Evolutionary conservation across 129 eudicot species (phyloP).

Genomic region (Erigeron canadensis): DNA sequence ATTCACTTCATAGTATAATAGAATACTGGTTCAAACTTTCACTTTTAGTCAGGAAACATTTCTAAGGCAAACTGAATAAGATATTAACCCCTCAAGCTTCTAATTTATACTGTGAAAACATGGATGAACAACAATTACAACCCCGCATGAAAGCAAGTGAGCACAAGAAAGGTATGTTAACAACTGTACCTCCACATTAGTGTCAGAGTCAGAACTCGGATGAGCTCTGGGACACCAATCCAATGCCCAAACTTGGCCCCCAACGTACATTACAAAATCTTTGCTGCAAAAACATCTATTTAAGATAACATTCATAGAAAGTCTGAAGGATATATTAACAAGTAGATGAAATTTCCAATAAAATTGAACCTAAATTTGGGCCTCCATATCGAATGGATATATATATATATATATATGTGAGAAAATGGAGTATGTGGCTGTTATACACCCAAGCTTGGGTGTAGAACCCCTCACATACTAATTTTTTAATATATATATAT

Average conservation of each 20-base stretch:
- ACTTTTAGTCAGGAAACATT: background rate
- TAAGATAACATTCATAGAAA: conserved; percentile 27
- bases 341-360: background rate
- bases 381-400: background rate
- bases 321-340: conserved; percentile 5
- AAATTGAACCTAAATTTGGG: background rate
- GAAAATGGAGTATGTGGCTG: no score
- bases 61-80: background rate
- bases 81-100: background rate
- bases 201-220: conserved; percentile 31
- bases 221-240: conserved; percentile 91
- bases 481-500: no score
- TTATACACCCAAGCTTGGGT: no score
- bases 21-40: background rate
- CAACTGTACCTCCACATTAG: conserved; percentile 61
- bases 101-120: background rate
- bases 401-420: background rate
- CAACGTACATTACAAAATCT: conserved; percentile 83
- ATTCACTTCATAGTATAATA: background rate
- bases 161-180: background rate
- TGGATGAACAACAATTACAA: background rate
- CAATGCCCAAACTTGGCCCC: conserved; percentile 86
- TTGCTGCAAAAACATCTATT: conserved; percentile 60
- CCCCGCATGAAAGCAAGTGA: background rate
- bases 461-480: no score